These are phyloP conservation scores for Vinca minor DNA, from an alignment of 257 asterid genomes.

Conservation along the genomic window DNA sequence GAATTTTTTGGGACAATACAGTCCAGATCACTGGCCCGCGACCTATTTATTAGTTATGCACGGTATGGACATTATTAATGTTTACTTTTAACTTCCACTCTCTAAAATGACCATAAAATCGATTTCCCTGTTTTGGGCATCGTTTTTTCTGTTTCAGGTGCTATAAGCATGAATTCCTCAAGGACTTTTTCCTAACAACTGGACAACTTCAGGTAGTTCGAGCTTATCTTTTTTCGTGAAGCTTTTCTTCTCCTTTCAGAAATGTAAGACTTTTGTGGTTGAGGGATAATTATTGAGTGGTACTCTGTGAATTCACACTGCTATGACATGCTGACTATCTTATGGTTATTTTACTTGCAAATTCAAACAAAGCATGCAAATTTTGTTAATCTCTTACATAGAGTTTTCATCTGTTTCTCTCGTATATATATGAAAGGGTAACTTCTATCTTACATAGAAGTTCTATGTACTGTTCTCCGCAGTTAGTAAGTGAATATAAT, in stretches of 20 bases:
- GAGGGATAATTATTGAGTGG: background rate
- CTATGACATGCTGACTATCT: background rate
- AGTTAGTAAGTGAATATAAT: background rate
- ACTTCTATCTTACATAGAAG: no score
- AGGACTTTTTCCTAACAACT: slow-evolving; percentile 71
- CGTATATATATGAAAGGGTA: background rate
- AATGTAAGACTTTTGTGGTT: background rate
- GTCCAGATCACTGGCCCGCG: slow-evolving; percentile 84
- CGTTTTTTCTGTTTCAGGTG: slow-evolving; percentile 42
- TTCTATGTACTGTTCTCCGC: background rate
- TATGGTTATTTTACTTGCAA: background rate
- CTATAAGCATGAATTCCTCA: slow-evolving; percentile 78
- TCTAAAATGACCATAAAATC: background rate
- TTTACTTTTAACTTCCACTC: slow-evolving; percentile 1
- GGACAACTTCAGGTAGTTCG: slow-evolving; percentile 83
- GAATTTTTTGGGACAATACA: slow-evolving; percentile 79
- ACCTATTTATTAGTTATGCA: slow-evolving; percentile 77
- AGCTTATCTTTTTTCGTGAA: slow-evolving; percentile 8
- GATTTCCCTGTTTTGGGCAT: slow-evolving; percentile 1
- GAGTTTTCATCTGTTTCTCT: background rate
- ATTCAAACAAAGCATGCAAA: background rate
- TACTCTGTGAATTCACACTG: background rate
- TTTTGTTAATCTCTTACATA: background rate
- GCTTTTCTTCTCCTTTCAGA: slow-evolving; percentile 7
- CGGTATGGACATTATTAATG: slow-evolving; percentile 37